These are phyloP conservation scores for Alternaria tenuissima DNA, from an alignment of 2,329 filamentous ascomycete genomes.

Conservation along the genomic window DNA sequence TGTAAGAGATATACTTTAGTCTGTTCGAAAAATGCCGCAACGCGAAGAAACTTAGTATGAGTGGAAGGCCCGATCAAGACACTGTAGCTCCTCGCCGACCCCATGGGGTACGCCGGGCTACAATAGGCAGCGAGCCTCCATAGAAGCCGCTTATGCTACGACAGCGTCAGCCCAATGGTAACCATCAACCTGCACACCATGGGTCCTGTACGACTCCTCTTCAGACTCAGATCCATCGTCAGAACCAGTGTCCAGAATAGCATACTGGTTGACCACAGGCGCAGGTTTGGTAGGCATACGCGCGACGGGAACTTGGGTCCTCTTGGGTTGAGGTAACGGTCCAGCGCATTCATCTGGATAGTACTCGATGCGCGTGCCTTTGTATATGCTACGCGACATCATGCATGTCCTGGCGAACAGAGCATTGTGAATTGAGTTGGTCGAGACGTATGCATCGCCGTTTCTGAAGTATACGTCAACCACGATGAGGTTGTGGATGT, in stretches of 20 bases:
- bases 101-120: not conserved
- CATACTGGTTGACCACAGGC: conserved; percentile 42
- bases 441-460: conserved; percentile 72
- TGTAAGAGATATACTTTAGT: not conserved
- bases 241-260: conserved; percentile 39
- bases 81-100: not conserved
- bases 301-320: conserved; percentile 12
- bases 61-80: not conserved
- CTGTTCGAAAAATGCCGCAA: not conserved
- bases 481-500: conserved; percentile 81
- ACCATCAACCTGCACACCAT: conserved; percentile 29
- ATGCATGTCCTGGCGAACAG: conserved; percentile 81
- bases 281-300: conserved; percentile 24
- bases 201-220: conserved; percentile 29
- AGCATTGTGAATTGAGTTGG: conserved; percentile 79
- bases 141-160: conserved; percentile 22
- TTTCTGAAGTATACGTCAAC: conserved; percentile 68
- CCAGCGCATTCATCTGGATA: conserved; percentile 75
- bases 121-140: not conserved
- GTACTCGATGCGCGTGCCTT: conserved; percentile 74
- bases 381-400: conserved; percentile 73
- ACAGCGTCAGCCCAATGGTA: conserved; percentile 31
- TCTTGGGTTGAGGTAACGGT: conserved; percentile 55
- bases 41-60: not conserved
- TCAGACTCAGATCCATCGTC: conserved; percentile 40